Base-by-base conservation (phyloP, 306 rosid genomes). In the Nissolia schottii region DNA sequence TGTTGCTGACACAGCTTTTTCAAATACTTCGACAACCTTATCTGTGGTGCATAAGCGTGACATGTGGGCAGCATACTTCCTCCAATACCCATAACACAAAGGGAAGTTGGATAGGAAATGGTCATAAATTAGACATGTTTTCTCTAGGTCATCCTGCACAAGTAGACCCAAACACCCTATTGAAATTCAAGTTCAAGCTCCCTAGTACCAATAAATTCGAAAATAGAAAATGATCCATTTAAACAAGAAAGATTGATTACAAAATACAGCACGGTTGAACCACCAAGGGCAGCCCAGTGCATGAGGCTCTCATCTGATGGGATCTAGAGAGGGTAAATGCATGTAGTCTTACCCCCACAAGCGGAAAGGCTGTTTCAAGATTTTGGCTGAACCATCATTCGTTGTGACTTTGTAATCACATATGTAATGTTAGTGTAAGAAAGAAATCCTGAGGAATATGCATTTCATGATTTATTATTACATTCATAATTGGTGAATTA, bases 81-180 rank as follows among this genome's bases (percentile, higher is more conserved):
- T 79, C 98, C 97, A 93, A 71, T 93, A 93, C 68, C 97, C 93
- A 68, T 87, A 81, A 86, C 98, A 93, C 82, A 93, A 65, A 51
- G 98, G 96, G 69, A 84, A 93, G 82, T 87, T 66, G 0, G 90
- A 87, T 83, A 93, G 80, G 83, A 90, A 93, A 53, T 85, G 54
- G 40, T 89, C 88, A 65, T 87, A 93, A 38, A 85, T 92, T 62
- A 83, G 70, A 38, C 86, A 78, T 58, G 89, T 80, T 64, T 84
- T 87, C 71, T 84, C 82, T 57, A 76, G 14, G 61, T 84, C 85
- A 66, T 87, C 96, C 98, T 93, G 86, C 85, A 85, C 11, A 71
- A 56, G 64, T 74, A 22, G 71, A 49, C 67, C 38, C 72, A 76
- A 66, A 60, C 16, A 73, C 56, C 64, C 24, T 50, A 67, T 40